These are phyloP conservation scores for Termitomyces titanicus DNA, from an alignment of 768 basidiomycete species.

Conservation along the genomic window DNA sequence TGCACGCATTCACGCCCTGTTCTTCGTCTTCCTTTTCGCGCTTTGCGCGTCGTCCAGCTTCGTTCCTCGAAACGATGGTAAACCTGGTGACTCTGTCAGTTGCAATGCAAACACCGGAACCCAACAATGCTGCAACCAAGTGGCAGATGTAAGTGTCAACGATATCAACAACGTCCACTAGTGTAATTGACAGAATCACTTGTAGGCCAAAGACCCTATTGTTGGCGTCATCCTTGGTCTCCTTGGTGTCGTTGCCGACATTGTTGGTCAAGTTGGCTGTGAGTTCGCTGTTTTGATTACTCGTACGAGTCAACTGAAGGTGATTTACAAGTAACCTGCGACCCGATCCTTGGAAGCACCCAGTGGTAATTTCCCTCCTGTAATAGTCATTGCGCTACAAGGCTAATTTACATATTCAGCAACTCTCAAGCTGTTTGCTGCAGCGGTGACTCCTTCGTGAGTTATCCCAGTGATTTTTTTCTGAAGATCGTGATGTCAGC, in stretches of 20 bases:
- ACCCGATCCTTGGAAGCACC: conserved; percentile 6
- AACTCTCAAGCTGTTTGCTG: conserved; percentile 18
- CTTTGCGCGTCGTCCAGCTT: conserved; percentile 3
- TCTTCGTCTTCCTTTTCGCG: conserved; percentile 8
- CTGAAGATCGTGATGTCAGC: no score
- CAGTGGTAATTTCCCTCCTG: conserved; percentile 5
- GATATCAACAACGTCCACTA: not conserved
- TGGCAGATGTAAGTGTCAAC: not conserved
- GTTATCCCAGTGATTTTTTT: not conserved
- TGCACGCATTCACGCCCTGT: conserved; percentile 10
- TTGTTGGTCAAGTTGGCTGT: conserved; percentile 13
- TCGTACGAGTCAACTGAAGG: not conserved
- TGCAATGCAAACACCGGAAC: conserved; percentile 4
- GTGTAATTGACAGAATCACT: not conserved
- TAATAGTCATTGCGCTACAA: not conserved
- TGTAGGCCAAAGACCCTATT: conserved; percentile 1
- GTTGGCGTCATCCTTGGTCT: conserved; percentile 9
- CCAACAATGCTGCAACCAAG: conserved; percentile 2
- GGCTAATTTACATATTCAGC: not conserved
- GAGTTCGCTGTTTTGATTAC: not conserved
- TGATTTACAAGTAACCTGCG: conserved; percentile 9
- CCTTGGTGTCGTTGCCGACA: not conserved
- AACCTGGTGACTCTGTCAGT: not conserved
- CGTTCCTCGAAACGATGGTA: conserved; percentile 2
- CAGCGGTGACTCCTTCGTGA: conserved; percentile 15